A percentile compares a stretch with the other conserved stretches of the same genome.
Conservation (phyloP, 306 rosid species). For the Prunus mira region DNA sequence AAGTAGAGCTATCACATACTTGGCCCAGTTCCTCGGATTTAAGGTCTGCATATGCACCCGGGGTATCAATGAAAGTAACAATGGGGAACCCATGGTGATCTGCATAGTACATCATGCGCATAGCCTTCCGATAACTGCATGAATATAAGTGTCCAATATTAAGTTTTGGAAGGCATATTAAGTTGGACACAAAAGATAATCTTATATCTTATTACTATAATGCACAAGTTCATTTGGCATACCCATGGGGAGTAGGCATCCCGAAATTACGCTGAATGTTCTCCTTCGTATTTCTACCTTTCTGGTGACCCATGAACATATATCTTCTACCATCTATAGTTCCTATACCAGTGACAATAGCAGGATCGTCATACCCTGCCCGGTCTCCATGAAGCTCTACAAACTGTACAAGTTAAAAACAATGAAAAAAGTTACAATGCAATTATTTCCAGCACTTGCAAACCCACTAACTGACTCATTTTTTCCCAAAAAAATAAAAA, state of each 20-base stretch:
- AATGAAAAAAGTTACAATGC: slow-evolving; percentile 15
- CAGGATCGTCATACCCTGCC: slow-evolving; percentile 93
- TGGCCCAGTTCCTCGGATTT: slow-evolving; percentile 87
- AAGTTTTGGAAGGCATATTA: slow-evolving; percentile 9
- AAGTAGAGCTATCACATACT: slow-evolving; percentile 44
- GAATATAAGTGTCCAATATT: slow-evolving; percentile 9
- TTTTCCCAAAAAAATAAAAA: neutral
- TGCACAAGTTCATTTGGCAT: slow-evolving; percentile 26
- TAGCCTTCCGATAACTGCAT: slow-evolving; percentile 88
- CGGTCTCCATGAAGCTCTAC: slow-evolving; percentile 98
- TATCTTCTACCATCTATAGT: slow-evolving; percentile 73
- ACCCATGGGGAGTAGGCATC: slow-evolving; percentile 99
- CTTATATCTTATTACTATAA: slow-evolving; percentile 6
- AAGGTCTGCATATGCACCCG: slow-evolving; percentile 96
- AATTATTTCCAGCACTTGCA: slow-evolving; percentile 25
- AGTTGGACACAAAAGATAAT: slow-evolving; percentile 9
- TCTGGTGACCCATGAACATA: slow-evolving; percentile 98
- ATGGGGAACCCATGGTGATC: slow-evolving; percentile 93
- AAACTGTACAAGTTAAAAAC: slow-evolving; percentile 53
- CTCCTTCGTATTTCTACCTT: slow-evolving; percentile 96
- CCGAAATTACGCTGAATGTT: slow-evolving; percentile 91
- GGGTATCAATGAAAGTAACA: slow-evolving; percentile 87
- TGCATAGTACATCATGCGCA: slow-evolving; percentile 84
- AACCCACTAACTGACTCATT: neutral
- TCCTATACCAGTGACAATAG: slow-evolving; percentile 92